phyloP scores from a whole-genome alignment of 805 yeast species.

The Candida bentonensis region DNA sequence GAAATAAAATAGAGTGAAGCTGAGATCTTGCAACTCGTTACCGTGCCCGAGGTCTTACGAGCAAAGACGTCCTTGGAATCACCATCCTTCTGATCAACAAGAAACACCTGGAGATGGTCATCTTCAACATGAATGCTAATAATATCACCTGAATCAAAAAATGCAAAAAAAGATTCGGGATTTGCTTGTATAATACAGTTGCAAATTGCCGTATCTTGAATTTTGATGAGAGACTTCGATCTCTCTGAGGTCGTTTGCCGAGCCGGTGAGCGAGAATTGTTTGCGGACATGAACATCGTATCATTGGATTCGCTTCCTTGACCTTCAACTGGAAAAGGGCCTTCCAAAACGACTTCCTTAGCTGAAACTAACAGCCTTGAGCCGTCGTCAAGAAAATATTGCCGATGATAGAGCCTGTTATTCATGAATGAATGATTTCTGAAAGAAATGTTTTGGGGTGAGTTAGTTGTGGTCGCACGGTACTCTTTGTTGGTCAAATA shows the following conservation, averaged over 20 bases:
- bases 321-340: no score
- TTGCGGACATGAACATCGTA: no score
- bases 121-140: background rate
- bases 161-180: background rate
- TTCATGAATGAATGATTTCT: background rate
- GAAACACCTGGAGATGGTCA: no score
- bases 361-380: background rate
- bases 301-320: no score
- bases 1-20: background rate
- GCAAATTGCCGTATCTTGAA: no score
- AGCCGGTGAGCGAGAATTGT: no score
- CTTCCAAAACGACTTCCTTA: background rate
- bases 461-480: background rate
- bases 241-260: no score
- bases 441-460: background rate
- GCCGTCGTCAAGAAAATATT: background rate
- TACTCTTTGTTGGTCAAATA: no score
- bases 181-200: background rate
- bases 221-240: no score
- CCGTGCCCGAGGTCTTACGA: background rate
- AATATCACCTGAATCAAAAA: conserved; percentile 1
- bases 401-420: background rate
- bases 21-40: background rate
- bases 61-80: background rate
- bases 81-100: no score